Base-by-base conservation (phyloP, 148 eudicot species). In the Amaranthus palmeri region DNA sequence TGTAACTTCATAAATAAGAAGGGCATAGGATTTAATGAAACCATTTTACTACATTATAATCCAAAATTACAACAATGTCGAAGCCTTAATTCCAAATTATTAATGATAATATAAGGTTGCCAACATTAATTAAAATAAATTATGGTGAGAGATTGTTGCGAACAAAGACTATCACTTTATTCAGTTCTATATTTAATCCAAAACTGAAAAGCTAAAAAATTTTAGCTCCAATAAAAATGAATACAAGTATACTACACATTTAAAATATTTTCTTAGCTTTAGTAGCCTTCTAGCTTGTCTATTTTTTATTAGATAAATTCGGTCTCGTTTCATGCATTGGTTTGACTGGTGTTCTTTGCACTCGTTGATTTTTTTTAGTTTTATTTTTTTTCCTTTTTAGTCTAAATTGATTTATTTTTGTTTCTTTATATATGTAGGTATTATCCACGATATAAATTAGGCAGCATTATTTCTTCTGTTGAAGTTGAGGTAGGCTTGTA, bases 391-490 rank as follows among this genome's bases (percentile, higher is more conserved):
- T 60, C 44, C 62, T 59, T 47, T 53, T 68, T 62, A 65, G 8
- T 25, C 36, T 77, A 53, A 41, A 17, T 47, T 14, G 50, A 45
- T 63, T 57, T 58, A 40, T 18, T 63, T 47, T 40, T 78, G 48
- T 12, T 61, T 49, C 60, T 74, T 67, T 9, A 52, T 43, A 61
- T 77, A 11, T 81, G 77, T 84, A 95, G 99, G 87, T 95, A 70
- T 80, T 95, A 86, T 81, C 99, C 99, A 36, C 75, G 64, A 61
- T 73, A 89, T 52, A 90, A 85, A 78, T 79, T 95, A 70, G 99
- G 96, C 54, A 84, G 84, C n/a, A 75, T 85, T 52, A 82, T 95
- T 43, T 67, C 82, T n/a, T 84, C 80, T 61, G 72, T 92, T 81
- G 88, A 87, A 76, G 83, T 79, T 47, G 84, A 91, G 99, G 99